Base-by-base conservation (phyloP, 345 rosid genomes). In the Eucalyptus pauciflora region DNA sequence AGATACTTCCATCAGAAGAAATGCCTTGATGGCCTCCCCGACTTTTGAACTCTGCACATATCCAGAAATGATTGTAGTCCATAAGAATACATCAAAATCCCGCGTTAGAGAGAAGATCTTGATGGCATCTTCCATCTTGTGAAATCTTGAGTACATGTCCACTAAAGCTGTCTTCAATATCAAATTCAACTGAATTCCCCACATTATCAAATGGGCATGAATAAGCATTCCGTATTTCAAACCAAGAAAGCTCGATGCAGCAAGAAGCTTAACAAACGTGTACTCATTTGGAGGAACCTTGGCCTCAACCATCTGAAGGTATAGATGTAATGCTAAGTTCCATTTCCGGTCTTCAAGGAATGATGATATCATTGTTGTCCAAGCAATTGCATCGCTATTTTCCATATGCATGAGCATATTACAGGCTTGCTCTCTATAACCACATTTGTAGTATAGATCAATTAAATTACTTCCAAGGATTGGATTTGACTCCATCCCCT, bases 301-400 rank as follows among this genome's bases (percentile, higher is more conserved):
- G 79, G 90, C 94, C 87, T 92, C 41, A 85, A 94, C 71, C 98
- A 96, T 95, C 67, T 87, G 85, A n/a, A 87, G 50, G 89, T 95
- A 96, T 87, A 95, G 87, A 87, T 60, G 54, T 48, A 95, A 90
- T 80, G 96, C 98, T 86, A 87, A 92, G 49, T 85, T 86, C 94
- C 95, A 93, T 89, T 94, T 90, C 48, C 91, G 89, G 71, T 90
- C 94, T 90, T 90, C 93, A 86, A 93, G 91, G 43, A 91, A 89
- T 27, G 95, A 94, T 89, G 96, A 92, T 76, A 96, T 94, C 95
- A 96, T 91, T 64, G 91, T 88, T 10, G 98, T 95, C 99, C 97
- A 95, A n/a, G 94, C 91, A 91, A 96, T 91, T 12, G 91, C 90
- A 89, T 96, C 98, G 8, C 89, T 80, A 88, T 90, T 92, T 27